Conservation (phyloP, 108 stramenopile species). For the Nitzschia sp. region DNA sequence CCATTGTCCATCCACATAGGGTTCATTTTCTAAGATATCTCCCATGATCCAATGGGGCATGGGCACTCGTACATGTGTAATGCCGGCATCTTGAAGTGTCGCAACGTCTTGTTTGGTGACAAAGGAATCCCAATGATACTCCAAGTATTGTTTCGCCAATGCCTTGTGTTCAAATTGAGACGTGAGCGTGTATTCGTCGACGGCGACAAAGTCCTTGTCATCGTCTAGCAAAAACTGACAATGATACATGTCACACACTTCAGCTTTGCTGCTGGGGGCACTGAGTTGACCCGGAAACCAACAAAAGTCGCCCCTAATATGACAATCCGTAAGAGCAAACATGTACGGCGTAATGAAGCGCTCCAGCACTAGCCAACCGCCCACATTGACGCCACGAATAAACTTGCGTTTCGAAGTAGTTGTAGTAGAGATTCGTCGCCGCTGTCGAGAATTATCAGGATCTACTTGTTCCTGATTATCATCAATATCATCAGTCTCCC, state of each 20-base stretch:
- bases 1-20: slow-evolving; percentile 60
- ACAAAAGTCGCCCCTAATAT: slow-evolving; percentile 44
- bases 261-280: slow-evolving; percentile 29
- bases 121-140: slow-evolving; percentile 69
- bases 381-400: slow-evolving; percentile 75
- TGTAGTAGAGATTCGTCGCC: not conserved
- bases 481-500: slow-evolving; percentile 2
- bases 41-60: slow-evolving; percentile 66
- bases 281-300: slow-evolving; percentile 52
- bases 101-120: slow-evolving; percentile 51
- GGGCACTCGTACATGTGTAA: slow-evolving; percentile 72
- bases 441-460: not conserved
- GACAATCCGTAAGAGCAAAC: slow-evolving; percentile 53
- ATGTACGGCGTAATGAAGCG: slow-evolving; percentile 75
- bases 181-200: slow-evolving; percentile 44
- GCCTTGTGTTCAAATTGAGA: slow-evolving; percentile 32
- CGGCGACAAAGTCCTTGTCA: slow-evolving; percentile 36
- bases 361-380: slow-evolving; percentile 68
- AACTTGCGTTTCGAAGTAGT: slow-evolving; percentile 18
- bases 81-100: slow-evolving; percentile 40
- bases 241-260: slow-evolving; percentile 32
- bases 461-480: not conserved
- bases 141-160: slow-evolving; percentile 44
- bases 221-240: slow-evolving; percentile 35
- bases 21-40: slow-evolving; percentile 42